Evolutionary conservation across 164 flowering plant genomes (phyloP), one percentile per base, ranked within the genome.

Genomic region (Saururus chinensis): DNA sequence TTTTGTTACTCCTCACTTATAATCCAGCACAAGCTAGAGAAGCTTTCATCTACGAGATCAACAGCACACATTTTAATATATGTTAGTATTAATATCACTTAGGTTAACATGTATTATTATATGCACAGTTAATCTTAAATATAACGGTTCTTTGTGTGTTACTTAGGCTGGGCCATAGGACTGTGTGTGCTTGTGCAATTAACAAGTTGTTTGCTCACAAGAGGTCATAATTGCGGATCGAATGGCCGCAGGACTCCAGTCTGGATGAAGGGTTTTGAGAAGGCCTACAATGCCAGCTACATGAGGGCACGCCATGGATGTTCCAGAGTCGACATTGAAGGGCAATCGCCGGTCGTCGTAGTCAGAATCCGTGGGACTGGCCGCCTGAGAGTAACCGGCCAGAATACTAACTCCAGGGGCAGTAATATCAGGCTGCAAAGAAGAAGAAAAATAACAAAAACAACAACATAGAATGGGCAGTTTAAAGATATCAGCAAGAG

Each of bases 261-360:
- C 19, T 0, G 89, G 96, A 63, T 89, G 68, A 7, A 83, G 83
- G 9, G 86, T 77, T 68, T 77, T 87, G 19, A 89, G 78, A 22
- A 89, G 88, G 54, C 89, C 95, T 16, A 53, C 87, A 19, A 89
- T 58, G 45, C 95, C 96, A 8, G 95, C 72, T 41, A 87, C 76
- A 68, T 89, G 96, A 60, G 96, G 96, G 61, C 92, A 85, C 7
- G 96, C 81, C 96, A 89, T 89, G 1, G 96, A 89, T 22, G 96
- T 89, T n/a, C 96, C 96, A 9, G 92, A 81, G 0, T 68, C 66
- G 4, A 79, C 51, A 63, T 79, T 83, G 59, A 68, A 85, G 4
- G 17, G 51, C 53, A 74, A 67, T 9, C 85, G 73, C 0, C 91
- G 80, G 10, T 60, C 66, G 61, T 89, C 93, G 45, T 51, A 71